Base-by-base conservation (phyloP, 768 basidiomycete genomes). In the Amanita polypyramis region DNA sequence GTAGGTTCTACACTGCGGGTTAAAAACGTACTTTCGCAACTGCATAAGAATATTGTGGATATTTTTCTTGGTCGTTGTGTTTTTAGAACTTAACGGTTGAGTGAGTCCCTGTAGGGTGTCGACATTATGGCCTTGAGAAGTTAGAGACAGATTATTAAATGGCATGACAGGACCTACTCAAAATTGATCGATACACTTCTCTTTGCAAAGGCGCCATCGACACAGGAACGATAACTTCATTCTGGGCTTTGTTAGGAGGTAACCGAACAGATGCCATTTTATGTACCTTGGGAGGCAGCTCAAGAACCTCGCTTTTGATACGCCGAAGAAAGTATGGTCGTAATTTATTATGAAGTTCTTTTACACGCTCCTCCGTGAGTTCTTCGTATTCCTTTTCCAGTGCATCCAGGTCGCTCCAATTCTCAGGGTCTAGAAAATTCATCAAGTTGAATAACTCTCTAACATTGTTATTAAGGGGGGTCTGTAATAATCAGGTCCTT, bases 401-500 rank as follows among this genome's bases (percentile, higher is more conserved):
- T 5, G 62, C 72, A 56, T 83, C 79, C 17, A 97, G 68, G 59
- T 98, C 79, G 4, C 65, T 60, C 89, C 89, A 90, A 52, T 85
- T 70, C 10, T 64, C 54, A 4, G 85, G 79, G 60, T 93, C 89
- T 14, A 98, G 75, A 69, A 98, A 98, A 61, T 92, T 89, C 82
- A 99, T 92, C 36, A 99, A 73, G 62, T 94, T 98, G 72, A 98
- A 95, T 20, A 99, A 65, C 65, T 99, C 96, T 40, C 90, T 76
- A 19, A 99, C 85, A 59, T 97, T 98, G 69, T 98, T 98, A 64
- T 98, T 98, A 50, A 98, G 64, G 0, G 95, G 95, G 0, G 96
- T 98, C 76, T 91, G 50, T 2, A 34, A 38, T 29, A 39, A 10
- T 35, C 23, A 15, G 33, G 12, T 33, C 15, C 21, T 3, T 33